Evolutionary conservation across 2,329 filamentous ascomycete species (phyloP).

Genomic region (Fragosphaeria purpurea): DNA sequence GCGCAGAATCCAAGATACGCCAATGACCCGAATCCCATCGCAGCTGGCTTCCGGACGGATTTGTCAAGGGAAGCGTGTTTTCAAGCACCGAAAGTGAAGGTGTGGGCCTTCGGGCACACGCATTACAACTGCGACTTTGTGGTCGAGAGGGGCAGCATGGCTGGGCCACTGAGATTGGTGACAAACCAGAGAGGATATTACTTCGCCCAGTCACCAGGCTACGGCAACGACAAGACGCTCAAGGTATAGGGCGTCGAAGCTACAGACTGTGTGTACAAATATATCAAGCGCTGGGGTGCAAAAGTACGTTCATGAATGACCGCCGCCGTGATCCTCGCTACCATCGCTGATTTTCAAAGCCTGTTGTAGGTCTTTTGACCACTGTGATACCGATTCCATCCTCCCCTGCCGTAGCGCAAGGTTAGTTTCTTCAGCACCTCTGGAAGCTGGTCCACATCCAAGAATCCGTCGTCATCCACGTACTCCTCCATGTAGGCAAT

Average conservation of each 20-base stretch:
- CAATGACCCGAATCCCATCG: slow-evolving; percentile 15
- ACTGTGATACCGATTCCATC: no score
- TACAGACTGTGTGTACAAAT: no score
- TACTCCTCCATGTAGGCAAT: slow-evolving; percentile 17
- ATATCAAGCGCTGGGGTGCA: no score
- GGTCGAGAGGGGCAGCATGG: slow-evolving; percentile 10
- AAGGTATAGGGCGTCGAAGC: no score
- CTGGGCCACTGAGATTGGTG: slow-evolving; percentile 18
- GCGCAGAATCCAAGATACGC: slow-evolving; percentile 25
- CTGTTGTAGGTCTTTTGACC: no score
- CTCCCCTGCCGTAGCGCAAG: no score
- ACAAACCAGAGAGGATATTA: slow-evolving; percentile 18
- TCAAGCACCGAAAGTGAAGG: slow-evolving; percentile 21
- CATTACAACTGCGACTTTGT: slow-evolving; percentile 34
- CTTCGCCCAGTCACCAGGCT: slow-evolving; percentile 26
- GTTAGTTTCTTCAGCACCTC: background rate
- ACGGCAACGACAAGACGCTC: slow-evolving; percentile 20
- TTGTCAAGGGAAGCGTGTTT: slow-evolving; percentile 27
- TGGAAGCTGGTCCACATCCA: slow-evolving; percentile 14
- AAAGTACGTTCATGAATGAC: no score
- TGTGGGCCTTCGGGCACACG: slow-evolving; percentile 41
- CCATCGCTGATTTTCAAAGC: no score
- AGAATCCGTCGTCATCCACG: slow-evolving; percentile 16
- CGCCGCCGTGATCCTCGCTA: no score
- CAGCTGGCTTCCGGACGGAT: slow-evolving; percentile 30